Conservation (phyloP, 176 grass and related monocot genomes). For the Zizania latifolia region DNA sequence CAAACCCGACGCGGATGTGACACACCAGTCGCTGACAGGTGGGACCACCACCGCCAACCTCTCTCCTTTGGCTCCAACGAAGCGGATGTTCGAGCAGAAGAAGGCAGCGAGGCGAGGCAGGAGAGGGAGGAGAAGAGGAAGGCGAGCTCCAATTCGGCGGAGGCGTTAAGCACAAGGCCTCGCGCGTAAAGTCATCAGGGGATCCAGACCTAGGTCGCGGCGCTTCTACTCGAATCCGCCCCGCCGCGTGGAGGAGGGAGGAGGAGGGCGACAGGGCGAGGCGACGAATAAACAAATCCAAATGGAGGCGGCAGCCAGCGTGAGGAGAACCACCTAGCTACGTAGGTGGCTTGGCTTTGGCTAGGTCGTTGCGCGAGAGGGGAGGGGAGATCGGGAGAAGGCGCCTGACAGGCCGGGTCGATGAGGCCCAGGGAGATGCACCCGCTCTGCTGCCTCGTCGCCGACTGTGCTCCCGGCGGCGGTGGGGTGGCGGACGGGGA, state of each 20-base stretch:
- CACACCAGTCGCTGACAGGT: not conserved
- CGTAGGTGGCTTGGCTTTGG: not conserved
- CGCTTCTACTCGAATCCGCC: not conserved
- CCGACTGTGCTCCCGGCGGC: conserved; percentile 39
- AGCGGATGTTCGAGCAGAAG: no score
- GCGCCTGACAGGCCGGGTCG: not conserved
- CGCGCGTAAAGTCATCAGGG: conserved; percentile 11
- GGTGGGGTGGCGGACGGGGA: not conserved
- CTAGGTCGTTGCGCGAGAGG: not conserved
- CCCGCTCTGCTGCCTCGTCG: conserved; percentile 88
- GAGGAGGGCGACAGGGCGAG: not conserved
- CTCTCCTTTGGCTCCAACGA: no score
- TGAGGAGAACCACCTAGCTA: not conserved
- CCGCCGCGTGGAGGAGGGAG: conserved; percentile 15
- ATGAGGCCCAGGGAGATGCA: conserved; percentile 81
- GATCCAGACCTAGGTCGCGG: no score
- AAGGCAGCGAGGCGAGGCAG: no score
- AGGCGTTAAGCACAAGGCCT: conserved; percentile 15
- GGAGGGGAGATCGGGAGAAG: not conserved
- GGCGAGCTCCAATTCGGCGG: no score
- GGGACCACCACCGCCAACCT: no score
- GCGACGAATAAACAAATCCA: not conserved
- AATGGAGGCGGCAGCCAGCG: not conserved
- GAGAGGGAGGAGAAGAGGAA: no score
- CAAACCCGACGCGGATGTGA: no score